Base-by-base conservation (phyloP, 768 basidiomycete genomes). In the Boletus patriciae region DNA sequence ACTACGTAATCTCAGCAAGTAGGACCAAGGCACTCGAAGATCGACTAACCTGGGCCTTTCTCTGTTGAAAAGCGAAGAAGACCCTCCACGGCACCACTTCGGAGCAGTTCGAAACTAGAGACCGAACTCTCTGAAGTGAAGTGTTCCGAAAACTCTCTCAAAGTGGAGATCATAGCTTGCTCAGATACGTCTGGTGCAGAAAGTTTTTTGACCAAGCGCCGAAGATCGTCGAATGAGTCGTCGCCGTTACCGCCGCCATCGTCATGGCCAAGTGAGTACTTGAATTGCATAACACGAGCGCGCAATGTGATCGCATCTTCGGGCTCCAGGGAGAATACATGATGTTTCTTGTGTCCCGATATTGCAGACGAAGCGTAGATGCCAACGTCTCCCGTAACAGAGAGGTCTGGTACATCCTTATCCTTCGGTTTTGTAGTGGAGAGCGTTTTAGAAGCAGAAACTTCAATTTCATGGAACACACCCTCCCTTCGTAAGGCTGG, bases 401-500 rank as follows among this genome's bases (percentile, higher is more conserved):
- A 66, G 13, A 65, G 51, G 21, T 78, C 71, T 13, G 73, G 65
- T 8, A 61, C 61, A 27, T 74, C 70, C 59, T 73, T 75, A 46
- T 77, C 78, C 59, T 85, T 88, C 8, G 77, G 53, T 64, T 81
- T 84, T 15, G 77, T 64, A 0, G 84, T 77, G 6, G 80, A 76
- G 36, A 96, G 76, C 9, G 80, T 67, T 48, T 87, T 82, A 13
- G 79, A 79, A 8, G 93, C 88, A 29, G 95, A 75, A 10, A 76
- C 70, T 62, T 94, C 94, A 37, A 99, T 86, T 70, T 98, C 97
- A 72, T 98, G 91, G 71, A 97, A 87, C 29, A 98, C 97, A 10
- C 97, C 97, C 74, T 99, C 96, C 29, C 95, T 82, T 21, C 92
- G 85, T 80, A 98, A 94, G 0, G 88, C 86, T 18, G 92, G 89